Conservation (phyloP, 1,284 basidiomycete genomes). For the Ceratobasidium sp. region DNA sequence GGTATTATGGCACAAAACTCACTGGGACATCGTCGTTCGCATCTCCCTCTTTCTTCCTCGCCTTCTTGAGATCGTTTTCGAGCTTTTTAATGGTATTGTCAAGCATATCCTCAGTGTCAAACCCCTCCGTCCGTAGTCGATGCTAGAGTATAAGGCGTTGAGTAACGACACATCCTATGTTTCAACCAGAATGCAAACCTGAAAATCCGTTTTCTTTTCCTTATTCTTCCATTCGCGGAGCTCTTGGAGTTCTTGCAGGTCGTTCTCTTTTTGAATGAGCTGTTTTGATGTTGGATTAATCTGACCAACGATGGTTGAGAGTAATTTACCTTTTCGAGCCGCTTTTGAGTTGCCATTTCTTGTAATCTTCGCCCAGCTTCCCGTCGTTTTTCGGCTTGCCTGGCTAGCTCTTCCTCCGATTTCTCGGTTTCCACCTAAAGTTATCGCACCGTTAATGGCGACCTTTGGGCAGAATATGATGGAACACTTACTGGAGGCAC, state of each 20-base stretch:
- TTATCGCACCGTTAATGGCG: background rate
- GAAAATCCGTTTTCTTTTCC: constrained; percentile 84
- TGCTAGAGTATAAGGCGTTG: constrained; percentile 59
- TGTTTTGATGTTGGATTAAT: constrained; percentile 54
- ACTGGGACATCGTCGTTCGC: constrained; percentile 69
- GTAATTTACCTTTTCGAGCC: constrained; percentile 82
- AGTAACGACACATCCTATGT: background rate
- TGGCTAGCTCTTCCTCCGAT: constrained; percentile 89
- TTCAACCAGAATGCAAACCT: constrained; percentile 59
- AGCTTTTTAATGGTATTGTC: constrained; percentile 85
- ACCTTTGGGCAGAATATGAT: background rate
- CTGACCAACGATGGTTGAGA: too few relatives aligned
- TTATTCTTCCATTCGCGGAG: constrained; percentile 75
- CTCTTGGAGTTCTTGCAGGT: constrained; percentile 78
- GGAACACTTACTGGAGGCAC: constrained; percentile 67
- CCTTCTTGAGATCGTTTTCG: constrained; percentile 74
- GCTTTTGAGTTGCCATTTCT: constrained; percentile 90
- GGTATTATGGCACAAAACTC: constrained; percentile 1
- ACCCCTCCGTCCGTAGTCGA: constrained; percentile 77
- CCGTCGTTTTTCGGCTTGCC: constrained; percentile 81
- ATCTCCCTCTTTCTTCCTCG: constrained; percentile 79
- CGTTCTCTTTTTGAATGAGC: constrained; percentile 84
- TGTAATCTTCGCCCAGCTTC: constrained; percentile 91
- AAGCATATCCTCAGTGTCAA: constrained; percentile 73
- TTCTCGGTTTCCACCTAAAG: constrained; percentile 79